A percentile compares a stretch with the other conserved stretches of the same genome.
phyloP scores from a whole-genome alignment of 1,139 yeast species.

The Geotrichum aggregatum region DNA sequence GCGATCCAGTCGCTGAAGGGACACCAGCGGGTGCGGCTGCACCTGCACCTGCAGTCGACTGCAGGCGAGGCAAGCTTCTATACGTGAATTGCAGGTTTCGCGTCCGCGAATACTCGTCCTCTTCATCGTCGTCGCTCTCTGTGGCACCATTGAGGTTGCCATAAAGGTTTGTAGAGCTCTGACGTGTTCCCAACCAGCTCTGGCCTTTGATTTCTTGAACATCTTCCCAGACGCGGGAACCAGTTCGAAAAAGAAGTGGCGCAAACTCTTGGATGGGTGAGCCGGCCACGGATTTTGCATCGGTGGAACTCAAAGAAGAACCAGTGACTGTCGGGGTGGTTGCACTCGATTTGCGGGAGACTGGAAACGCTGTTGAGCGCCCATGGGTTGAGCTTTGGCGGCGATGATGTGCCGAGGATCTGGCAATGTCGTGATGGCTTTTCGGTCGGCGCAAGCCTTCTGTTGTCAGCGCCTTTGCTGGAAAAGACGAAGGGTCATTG shows the following conservation, averaged over 20 bases:
- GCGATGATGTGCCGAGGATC: neutral
- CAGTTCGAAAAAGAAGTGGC: constrained; percentile 29
- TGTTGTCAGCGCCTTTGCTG: too few relatives aligned
- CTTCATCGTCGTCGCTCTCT: constrained; percentile 9
- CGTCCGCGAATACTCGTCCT: constrained; percentile 8
- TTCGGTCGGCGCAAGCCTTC: neutral
- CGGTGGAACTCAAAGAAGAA: too few relatives aligned
- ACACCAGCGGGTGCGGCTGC: neutral
- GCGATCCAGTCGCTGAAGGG: too few relatives aligned
- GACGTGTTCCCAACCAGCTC: constrained; percentile 29
- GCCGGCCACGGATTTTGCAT: neutral
- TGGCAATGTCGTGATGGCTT: constrained; percentile 1
- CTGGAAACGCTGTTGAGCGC: too few relatives aligned
- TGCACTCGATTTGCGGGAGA: too few relatives aligned
- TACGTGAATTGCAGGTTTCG: neutral
- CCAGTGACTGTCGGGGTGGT: too few relatives aligned
- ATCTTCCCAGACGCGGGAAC: constrained; percentile 33
- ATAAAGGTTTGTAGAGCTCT: constrained; percentile 24
- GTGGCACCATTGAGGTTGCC: constrained; percentile 10
- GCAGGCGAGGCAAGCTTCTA: neutral
- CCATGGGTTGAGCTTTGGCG: neutral
- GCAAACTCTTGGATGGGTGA: constrained; percentile 14
- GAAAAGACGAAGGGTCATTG: neutral
- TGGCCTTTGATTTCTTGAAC: constrained; percentile 32
- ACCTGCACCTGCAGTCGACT: neutral